phyloP scores from a whole-genome alignment of 73 alveolate genomes.

The Tetrahymena malaccensis region DNA sequence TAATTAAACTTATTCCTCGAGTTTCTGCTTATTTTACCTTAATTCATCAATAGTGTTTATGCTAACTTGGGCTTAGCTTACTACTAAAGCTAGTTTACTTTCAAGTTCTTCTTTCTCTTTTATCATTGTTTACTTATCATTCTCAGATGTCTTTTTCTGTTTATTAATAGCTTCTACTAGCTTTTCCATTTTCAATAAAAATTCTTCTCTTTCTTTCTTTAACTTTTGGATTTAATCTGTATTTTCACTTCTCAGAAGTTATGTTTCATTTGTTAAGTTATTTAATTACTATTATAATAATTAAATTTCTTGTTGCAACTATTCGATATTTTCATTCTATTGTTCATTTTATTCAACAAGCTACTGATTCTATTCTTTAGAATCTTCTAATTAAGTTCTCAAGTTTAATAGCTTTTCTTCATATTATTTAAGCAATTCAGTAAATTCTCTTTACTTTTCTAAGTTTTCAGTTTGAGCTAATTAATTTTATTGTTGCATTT shows the following conservation, averaged over 20 bases:
- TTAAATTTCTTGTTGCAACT: no score
- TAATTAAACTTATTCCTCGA: neutral
- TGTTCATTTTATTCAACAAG: neutral
- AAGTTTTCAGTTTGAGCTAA: neutral
- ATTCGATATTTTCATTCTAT: no score
- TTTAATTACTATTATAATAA: neutral
- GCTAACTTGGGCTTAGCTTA: neutral
- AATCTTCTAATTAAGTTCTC: neutral
- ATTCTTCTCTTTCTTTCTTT: neutral
- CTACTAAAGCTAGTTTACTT: neutral
- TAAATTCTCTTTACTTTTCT: neutral
- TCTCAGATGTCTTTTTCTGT: neutral
- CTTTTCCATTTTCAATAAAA: neutral
- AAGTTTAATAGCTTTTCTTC: neutral
- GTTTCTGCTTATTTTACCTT: neutral
- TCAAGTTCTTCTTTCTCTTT: neutral
- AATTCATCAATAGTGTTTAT: neutral
- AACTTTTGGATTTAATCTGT: neutral
- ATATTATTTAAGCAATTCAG: neutral
- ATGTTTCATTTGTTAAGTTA: neutral
- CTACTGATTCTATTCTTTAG: neutral
- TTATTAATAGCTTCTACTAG: neutral
- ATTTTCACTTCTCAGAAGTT: neutral
- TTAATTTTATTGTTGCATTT: neutral
- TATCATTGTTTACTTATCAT: neutral